Conservation (phyloP, 73 alveolate genomes). For the Paramecium octaurelia region DNA sequence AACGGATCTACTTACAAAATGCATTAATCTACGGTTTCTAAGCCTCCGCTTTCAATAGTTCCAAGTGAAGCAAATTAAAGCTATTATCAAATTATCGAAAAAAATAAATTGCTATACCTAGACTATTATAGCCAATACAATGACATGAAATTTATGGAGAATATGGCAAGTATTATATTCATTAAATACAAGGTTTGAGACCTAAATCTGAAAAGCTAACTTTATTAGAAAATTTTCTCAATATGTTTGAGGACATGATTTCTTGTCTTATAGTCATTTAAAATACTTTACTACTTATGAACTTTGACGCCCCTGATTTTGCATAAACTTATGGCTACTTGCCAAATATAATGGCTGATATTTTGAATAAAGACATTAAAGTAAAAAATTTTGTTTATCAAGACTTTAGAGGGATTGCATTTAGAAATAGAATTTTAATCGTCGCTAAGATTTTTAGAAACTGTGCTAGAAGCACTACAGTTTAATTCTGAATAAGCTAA, state of each 20-base stretch:
- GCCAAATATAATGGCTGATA: constrained; percentile 8
- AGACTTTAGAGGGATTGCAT: constrained; percentile 31
- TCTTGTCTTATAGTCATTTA: background rate
- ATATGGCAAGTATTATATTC: background rate
- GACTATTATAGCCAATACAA: background rate
- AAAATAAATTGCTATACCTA: background rate
- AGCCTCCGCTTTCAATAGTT: background rate
- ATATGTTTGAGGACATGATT: constrained; percentile 37
- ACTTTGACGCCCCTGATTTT: constrained; percentile 20
- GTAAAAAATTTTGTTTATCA: background rate
- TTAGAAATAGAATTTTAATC: background rate
- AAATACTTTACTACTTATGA: background rate
- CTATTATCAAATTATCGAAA: background rate
- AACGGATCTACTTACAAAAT: background rate
- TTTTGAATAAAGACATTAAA: background rate
- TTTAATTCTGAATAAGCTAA: background rate
- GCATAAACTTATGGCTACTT: background rate
- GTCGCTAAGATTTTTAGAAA: background rate
- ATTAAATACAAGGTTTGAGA: background rate
- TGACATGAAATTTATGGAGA: constrained; percentile 12
- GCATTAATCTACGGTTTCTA: constrained; percentile 7
- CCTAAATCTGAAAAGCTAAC: background rate
- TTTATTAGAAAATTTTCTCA: background rate
- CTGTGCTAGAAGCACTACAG: background rate
- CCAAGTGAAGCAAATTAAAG: constrained; percentile 32